Evolutionary conservation across 441 rosid species (phyloP).

Genomic region (Capsella rubella): DNA sequence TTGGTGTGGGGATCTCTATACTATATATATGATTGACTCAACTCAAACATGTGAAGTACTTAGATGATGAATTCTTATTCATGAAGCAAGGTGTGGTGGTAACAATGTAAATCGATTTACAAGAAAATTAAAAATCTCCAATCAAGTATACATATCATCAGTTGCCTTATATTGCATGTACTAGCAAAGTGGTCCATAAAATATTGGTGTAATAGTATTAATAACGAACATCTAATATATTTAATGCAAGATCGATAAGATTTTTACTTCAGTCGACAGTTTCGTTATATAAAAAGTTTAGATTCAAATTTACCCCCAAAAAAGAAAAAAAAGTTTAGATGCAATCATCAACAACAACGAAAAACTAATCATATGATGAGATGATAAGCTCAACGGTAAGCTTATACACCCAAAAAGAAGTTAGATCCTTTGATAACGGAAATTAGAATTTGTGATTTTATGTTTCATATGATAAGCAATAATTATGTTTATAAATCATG

Average conservation of each 20-base stretch:
- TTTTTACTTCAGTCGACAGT: conserved; percentile 21
- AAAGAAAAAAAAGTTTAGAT: not conserved
- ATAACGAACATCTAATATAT: conserved; percentile 10
- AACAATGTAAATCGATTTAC: conserved; percentile 1
- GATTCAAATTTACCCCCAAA: not conserved
- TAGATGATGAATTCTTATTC: conserved; percentile 39
- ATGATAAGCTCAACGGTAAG: conserved; percentile 42
- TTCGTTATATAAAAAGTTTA: conserved; percentile 12
- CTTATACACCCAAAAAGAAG: not conserved
- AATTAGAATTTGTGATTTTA: conserved; percentile 27
- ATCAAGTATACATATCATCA: conserved; percentile 28
- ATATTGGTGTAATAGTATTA: conserved; percentile 22
- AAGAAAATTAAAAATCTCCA: not conserved
- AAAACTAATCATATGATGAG: conserved; percentile 39
- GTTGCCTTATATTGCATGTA: conserved; percentile 35
- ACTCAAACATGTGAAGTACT: conserved; percentile 32
- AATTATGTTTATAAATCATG: conserved; percentile 43
- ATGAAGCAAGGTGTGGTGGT: conserved; percentile 42
- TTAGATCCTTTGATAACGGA: conserved; percentile 36
- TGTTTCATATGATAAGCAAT: conserved; percentile 43
- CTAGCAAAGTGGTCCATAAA: conserved; percentile 35
- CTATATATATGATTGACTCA: conserved; percentile 33
- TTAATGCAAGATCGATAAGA: conserved; percentile 27
- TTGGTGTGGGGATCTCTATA: conserved; percentile 32
- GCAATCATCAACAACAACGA: conserved; percentile 21